phyloP scores from a whole-genome alignment of 1,284 basidiomycete species.

The Ganoderma multipileum region DNA sequence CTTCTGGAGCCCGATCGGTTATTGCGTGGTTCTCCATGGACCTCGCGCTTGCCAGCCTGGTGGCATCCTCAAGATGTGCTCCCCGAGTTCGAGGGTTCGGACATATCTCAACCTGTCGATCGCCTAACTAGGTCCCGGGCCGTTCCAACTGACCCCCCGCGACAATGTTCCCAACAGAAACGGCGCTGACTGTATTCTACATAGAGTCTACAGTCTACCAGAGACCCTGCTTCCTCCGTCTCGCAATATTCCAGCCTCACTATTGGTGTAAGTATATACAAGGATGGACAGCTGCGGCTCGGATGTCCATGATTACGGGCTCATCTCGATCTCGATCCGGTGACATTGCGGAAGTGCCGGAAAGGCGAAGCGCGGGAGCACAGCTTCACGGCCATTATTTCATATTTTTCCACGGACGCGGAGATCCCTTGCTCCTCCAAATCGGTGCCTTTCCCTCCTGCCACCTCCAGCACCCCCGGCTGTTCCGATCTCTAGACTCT shows the following conservation, averaged over 20 bases:
- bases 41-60: not conserved
- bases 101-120: not conserved
- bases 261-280: no score
- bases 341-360: conserved; percentile 1
- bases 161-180: not conserved
- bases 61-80: not conserved
- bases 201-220: no score
- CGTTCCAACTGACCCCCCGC: not conserved
- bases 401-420: not conserved
- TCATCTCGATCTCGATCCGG: not conserved
- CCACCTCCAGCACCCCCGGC: not conserved
- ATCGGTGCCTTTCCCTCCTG: not conserved
- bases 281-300: no score
- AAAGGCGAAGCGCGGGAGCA: conserved; percentile 4
- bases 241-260: no score
- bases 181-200: no score
- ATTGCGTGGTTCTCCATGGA: not conserved
- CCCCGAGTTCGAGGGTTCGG: not conserved
- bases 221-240: no score
- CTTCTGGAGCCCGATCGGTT: not conserved
- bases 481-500: not conserved
- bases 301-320: no score
- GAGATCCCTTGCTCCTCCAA: not conserved
- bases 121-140: not conserved
- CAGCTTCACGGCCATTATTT: conserved; percentile 1